Conservation (phyloP, 805 yeast genomes). For the Saccharomycopsis schoenii region DNA sequence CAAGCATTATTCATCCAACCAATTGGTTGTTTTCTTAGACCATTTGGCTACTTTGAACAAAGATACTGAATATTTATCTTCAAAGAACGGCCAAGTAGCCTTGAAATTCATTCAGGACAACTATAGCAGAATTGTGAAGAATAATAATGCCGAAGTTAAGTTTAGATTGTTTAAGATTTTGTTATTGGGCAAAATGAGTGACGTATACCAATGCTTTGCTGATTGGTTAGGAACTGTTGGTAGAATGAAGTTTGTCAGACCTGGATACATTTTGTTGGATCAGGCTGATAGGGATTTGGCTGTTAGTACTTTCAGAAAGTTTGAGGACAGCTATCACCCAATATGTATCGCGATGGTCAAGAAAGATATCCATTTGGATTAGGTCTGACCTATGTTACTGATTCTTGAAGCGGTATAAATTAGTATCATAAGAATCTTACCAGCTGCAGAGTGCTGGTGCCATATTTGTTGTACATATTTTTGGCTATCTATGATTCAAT, state of each 20-base stretch:
- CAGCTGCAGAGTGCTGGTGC: too few relatives aligned
- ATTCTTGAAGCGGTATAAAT: too few relatives aligned
- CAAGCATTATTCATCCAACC: conserved; percentile 55
- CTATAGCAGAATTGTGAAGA: conserved; percentile 36
- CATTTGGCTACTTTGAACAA: conserved; percentile 44
- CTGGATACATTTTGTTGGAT: conserved; percentile 62
- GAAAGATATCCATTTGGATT: conserved; percentile 41
- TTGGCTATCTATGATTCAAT: too few relatives aligned
- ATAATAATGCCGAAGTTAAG: conserved; percentile 71
- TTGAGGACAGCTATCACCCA: conserved; percentile 64
- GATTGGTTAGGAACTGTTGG: conserved; percentile 88
- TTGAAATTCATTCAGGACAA: conserved; percentile 25
- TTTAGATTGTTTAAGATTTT: conserved; percentile 70
- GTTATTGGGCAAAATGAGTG: conserved; percentile 39
- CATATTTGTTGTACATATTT: too few relatives aligned
- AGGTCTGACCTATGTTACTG: not conserved
- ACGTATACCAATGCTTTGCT: conserved; percentile 46
- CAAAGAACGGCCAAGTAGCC: conserved; percentile 26
- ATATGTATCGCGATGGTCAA: conserved; percentile 75
- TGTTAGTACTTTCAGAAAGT: conserved; percentile 48
- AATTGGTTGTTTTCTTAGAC: conserved; percentile 71
- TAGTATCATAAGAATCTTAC: too few relatives aligned
- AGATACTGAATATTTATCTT: conserved; percentile 32
- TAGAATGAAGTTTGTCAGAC: conserved; percentile 89
- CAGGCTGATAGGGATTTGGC: conserved; percentile 60